phyloP scores from a whole-genome alignment of 2,329 filamentous ascomycete genomes.

The Dactylonectria macrodidyma region DNA sequence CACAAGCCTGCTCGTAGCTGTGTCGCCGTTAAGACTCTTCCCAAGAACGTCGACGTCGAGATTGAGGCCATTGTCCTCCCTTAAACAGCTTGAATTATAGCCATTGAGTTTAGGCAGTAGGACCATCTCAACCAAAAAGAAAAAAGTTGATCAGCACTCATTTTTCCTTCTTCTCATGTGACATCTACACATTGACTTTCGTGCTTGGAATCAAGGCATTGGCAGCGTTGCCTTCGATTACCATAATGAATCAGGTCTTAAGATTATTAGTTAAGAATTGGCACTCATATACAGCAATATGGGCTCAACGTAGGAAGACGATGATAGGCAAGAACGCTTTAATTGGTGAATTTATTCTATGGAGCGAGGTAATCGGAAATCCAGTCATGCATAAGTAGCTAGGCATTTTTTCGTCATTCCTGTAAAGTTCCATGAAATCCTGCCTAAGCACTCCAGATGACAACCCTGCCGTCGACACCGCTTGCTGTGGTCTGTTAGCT shows the following conservation, averaged over 20 bases:
- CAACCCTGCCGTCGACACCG: slow-evolving; percentile 86
- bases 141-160: not conserved
- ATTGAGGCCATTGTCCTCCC: slow-evolving; percentile 89
- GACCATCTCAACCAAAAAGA: slow-evolving; percentile 5
- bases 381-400: not conserved
- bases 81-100: slow-evolving; percentile 50
- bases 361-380: not conserved
- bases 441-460: slow-evolving; percentile 79
- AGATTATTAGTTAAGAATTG: no score
- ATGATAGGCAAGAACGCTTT: not conserved
- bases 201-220: no score
- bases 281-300: no score
- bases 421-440: slow-evolving; percentile 22
- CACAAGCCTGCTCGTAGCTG: slow-evolving; percentile 92
- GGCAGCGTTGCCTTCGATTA: no score
- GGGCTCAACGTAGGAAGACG: not conserved
- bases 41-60: slow-evolving; percentile 89
- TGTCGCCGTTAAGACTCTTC: slow-evolving; percentile 90
- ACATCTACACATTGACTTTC: not conserved
- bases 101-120: not conserved
- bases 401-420: not conserved
- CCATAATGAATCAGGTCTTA: no score
- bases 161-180: not conserved
- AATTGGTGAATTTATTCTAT: not conserved
- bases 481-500: slow-evolving; percentile 69